phyloP scores from a whole-genome alignment of 2,329 filamentous ascomycete genomes.

The Fusarium begoniae region DNA sequence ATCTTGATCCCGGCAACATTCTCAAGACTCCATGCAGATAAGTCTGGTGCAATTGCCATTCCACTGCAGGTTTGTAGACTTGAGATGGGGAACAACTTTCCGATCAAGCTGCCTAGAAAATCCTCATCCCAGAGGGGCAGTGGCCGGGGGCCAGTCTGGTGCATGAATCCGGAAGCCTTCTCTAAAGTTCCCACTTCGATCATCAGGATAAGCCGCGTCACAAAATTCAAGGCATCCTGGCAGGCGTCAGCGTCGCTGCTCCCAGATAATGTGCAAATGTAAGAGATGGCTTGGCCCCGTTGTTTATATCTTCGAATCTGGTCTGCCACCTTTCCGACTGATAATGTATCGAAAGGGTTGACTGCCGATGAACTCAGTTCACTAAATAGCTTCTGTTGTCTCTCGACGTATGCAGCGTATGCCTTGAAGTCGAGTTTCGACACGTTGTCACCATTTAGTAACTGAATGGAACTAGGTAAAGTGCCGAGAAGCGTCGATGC shows the following conservation, averaged over 20 bases:
- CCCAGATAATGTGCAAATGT: accelerated
- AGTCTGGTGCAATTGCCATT: accelerated
- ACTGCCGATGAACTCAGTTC: neutral
- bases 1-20: neutral
- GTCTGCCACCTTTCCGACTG: accelerated
- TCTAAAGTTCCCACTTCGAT: neutral
- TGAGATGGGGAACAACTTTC: neutral
- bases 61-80: neutral
- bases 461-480: accelerated
- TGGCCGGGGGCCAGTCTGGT: accelerated
- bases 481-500: neutral
- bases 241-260: accelerated
- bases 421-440: neutral
- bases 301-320: accelerated
- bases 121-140: accelerated
- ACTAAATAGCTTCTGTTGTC: accelerated
- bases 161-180: neutral
- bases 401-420: accelerated
- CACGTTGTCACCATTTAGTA: accelerated
- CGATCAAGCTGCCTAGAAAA: no score
- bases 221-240: neutral
- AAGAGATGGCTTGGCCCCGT: accelerated
- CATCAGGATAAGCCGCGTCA: accelerated
- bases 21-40: neutral
- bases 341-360: accelerated